Percentiles rank a stretch among this genome's conserved stretches.
These are phyloP conservation scores for Phytopythium vexans DNA, from an alignment of 352 stramenopile genomes.

Conservation along the genomic window DNA sequence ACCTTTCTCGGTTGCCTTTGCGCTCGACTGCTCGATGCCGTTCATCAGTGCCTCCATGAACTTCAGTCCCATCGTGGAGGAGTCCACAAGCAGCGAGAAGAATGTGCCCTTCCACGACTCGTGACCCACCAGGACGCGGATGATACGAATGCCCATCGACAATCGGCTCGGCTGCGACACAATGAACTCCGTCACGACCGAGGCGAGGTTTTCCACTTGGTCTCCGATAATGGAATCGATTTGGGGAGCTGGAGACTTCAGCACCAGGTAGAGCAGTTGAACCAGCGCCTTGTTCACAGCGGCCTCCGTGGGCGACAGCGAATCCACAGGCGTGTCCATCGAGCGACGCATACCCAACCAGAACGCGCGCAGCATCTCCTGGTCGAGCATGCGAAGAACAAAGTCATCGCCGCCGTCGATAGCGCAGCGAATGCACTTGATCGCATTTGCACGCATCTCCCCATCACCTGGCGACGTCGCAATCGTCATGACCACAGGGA, in stretches of 20 bases:
- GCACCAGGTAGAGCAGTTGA: conserved; percentile 61
- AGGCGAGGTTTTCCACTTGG: conserved; percentile 61
- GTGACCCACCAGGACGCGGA: conserved; percentile 72
- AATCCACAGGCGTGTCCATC: conserved; percentile 43
- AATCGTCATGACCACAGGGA: conserved; percentile 60
- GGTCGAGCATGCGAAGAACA: conserved; percentile 60
- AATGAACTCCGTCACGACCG: conserved; percentile 69
- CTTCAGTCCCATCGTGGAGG: conserved; percentile 50
- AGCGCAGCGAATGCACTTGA: conserved; percentile 69
- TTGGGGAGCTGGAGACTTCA: conserved; percentile 56
- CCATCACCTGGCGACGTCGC: conserved; percentile 42
- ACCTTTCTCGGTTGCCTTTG: conserved; percentile 12
- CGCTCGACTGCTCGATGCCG: conserved; percentile 43
- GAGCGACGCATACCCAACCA: conserved; percentile 57
- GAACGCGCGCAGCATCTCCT: conserved; percentile 68
- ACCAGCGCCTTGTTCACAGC: conserved; percentile 48
- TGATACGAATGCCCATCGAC: conserved; percentile 58
- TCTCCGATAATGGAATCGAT: conserved; percentile 49
- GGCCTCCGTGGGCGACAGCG: conserved; percentile 24
- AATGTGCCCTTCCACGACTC: conserved; percentile 73
- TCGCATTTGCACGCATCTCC: conserved; percentile 48
- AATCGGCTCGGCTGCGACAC: conserved; percentile 47
- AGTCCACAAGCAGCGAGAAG: conserved; percentile 65
- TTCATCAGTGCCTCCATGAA: conserved; percentile 67
- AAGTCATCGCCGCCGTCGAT: conserved; percentile 55